phyloP scores from a whole-genome alignment of 148 eudicot species.

The Chenopodium suecicum region DNA sequence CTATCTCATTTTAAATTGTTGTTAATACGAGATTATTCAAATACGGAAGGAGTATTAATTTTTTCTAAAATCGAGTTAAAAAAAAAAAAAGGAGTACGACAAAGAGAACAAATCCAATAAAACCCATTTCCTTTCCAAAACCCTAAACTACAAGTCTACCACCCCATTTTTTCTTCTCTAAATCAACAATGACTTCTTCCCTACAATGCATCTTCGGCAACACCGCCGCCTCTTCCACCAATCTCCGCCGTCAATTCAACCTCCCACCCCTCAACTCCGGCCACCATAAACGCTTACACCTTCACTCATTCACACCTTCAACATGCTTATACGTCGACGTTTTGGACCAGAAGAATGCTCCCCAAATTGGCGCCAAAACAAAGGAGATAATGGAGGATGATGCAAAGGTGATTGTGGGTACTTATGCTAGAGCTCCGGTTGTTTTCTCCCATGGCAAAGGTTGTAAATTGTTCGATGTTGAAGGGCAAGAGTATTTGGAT shows the following conservation, averaged over 20 bases:
- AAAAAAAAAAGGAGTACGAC: too few species aligned
- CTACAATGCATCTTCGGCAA: slow-evolving; percentile 24
- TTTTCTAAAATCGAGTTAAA: too few species aligned
- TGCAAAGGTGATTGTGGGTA: slow-evolving; percentile 58
- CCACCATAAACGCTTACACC: background rate
- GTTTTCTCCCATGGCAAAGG: slow-evolving; percentile 78
- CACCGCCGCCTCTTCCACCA: slow-evolving; percentile 23
- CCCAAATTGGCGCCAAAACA: slow-evolving; percentile 22
- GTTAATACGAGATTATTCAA: too few species aligned
- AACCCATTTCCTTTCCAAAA: background rate
- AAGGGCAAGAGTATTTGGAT: slow-evolving; percentile 84
- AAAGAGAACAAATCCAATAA: too few species aligned
- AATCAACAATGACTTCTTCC: slow-evolving; percentile 31
- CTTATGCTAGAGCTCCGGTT: slow-evolving; percentile 66
- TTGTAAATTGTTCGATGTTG: slow-evolving; percentile 71
- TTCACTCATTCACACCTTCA: background rate
- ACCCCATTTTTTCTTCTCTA: background rate
- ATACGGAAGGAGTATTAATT: too few species aligned
- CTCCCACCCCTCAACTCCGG: background rate
- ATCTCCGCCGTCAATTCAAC: slow-evolving; percentile 32
- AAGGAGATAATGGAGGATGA: slow-evolving; percentile 61
- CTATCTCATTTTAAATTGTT: too few species aligned
- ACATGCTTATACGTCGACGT: slow-evolving; percentile 39
- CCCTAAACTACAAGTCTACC: background rate
- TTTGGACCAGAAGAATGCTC: slow-evolving; percentile 7